Conservation (phyloP, 1,139 yeast genomes). For the Hyphopichia burtonii region DNA sequence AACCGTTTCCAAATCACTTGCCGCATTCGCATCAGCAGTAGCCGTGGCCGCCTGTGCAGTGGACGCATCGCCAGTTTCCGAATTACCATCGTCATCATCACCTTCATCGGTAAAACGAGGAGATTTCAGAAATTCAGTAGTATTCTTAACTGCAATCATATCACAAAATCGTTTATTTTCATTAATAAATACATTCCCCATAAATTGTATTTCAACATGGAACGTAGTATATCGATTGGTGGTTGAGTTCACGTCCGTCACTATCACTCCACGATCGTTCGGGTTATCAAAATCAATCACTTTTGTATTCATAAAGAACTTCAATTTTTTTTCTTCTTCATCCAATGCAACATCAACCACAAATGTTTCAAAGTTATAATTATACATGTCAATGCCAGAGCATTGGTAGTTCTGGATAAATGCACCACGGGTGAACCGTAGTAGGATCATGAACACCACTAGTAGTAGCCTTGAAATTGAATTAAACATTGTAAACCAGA, state of each 20-base stretch:
- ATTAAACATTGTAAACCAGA: neutral
- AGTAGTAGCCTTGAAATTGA: neutral
- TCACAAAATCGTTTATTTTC: constrained; percentile 49
- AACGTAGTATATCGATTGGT: constrained; percentile 51
- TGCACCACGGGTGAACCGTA: constrained; percentile 12
- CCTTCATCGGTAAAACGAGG: constrained; percentile 20
- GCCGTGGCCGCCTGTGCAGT: neutral
- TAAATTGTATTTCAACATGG: constrained; percentile 44
- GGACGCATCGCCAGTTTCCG: neutral
- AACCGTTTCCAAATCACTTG: neutral
- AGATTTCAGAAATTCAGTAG: constrained; percentile 19
- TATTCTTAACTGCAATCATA: constrained; percentile 39
- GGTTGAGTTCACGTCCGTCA: constrained; percentile 41
- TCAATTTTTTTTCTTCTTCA: constrained; percentile 28
- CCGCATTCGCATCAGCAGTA: neutral
- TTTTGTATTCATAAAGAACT: constrained; percentile 40
- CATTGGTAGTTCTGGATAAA: constrained; percentile 20
- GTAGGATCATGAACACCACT: neutral
- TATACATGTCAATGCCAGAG: constrained; percentile 3
- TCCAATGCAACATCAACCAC: constrained; percentile 44
- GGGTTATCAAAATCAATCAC: constrained; percentile 18
- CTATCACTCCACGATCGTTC: constrained; percentile 16
- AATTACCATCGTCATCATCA: neutral
- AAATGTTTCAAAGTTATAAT: constrained; percentile 25
- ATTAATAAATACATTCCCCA: constrained; percentile 40